Base-by-base conservation (phyloP, 495 filamentous ascomycete genomes). In the Alectoria sarmentosa region DNA sequence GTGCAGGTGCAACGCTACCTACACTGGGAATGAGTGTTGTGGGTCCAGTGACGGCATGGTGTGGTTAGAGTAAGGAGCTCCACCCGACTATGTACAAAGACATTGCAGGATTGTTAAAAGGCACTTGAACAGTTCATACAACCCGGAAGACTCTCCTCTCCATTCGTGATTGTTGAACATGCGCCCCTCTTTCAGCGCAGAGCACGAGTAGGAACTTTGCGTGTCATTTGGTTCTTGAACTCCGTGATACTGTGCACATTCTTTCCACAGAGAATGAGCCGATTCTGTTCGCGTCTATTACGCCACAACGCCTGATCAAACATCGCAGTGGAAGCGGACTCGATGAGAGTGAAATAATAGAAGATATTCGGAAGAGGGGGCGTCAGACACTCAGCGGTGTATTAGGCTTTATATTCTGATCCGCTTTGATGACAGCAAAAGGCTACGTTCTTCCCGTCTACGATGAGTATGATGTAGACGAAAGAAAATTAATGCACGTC, bases 351-450 rank as follows among this genome's bases (percentile, higher is more conserved):
- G 59, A 69, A 39, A 66, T 63, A 19, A 67, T 69, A 36, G 65
- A 69, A 61, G 67, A 66, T 60, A 67, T 69, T 30, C 67, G 67
- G 14, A 57, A 37, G 48, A 61, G 60, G 38, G 66, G 66, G 41
- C 57, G 57, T 14, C 63, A 65, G 41, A 59, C 62, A 7, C 52
- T 60, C 21, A 64, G 67, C 21, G 65, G 67, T 6, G 67, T 48
- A 30, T n/a, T 42, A 62, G 19, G 48, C 41, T 26, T 30, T 23
- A 4, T 17, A 60, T 4, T 3, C 19, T 14, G 23, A 21, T 42
- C 21, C 23, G 3, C 10, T 44, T 17, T 14, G 26, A 4, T 8
- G 23, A 54, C 48, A 32, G 32, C 14, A 17, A 54, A 28, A 54
- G 48, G 65, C 36, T 67, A 65, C 48, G 57, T 66, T 38, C 41